Base-by-base conservation (phyloP, 2,329 filamentous ascomycete species). In the Xenosphaeropsis pyriputrescens region DNA sequence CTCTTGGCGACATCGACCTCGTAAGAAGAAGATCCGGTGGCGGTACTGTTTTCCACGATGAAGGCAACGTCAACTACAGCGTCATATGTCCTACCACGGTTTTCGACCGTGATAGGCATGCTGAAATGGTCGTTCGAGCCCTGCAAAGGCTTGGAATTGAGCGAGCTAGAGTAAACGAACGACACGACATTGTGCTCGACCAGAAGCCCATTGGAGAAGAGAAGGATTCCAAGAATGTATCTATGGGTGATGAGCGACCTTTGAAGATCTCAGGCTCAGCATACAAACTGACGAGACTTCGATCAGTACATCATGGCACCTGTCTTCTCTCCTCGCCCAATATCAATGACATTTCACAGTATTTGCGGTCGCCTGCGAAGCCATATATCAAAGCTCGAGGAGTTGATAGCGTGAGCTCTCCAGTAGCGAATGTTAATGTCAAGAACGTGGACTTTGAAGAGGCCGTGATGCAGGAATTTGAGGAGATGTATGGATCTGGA, bases 201-300 rank as follows among this genome's bases (percentile, higher is more conserved):
- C 62, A 41, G 29, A 36, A 42, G n/a, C 18, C 12, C 22, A 14
- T 22, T 29, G 35, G 22, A 29, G 17, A 15, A 15, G 35, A 22
- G 7, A 29, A 36, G n/a, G 16, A 35, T 6, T 9, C 18, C 5
- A 19, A 40, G 36, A 30, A 26, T 36, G 29, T 44, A 48, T 35
- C 11, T 16, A 29, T 6, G 18, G 38, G 38, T 36, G 37, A 43
- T 22, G 44, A 31, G 8, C 52, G 32, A 29, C 66, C 69, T 2
- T 73, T 79, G 53, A 98, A 98, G 57, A 71, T 96, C 9, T 94
- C 86, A 0, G 91, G 91, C 1, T 95, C 86, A 1, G 91, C 91
- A 9, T 98, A 93, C 62, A 96, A 96, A 59, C 67, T 98, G 38
- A 95, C 84, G 0, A 69, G 83, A 17, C 63, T 74, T 35, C 71